Evolutionary conservation across 179 eudicot genomes (phyloP).

Genomic region (Sideroxylon spinosum): DNA sequence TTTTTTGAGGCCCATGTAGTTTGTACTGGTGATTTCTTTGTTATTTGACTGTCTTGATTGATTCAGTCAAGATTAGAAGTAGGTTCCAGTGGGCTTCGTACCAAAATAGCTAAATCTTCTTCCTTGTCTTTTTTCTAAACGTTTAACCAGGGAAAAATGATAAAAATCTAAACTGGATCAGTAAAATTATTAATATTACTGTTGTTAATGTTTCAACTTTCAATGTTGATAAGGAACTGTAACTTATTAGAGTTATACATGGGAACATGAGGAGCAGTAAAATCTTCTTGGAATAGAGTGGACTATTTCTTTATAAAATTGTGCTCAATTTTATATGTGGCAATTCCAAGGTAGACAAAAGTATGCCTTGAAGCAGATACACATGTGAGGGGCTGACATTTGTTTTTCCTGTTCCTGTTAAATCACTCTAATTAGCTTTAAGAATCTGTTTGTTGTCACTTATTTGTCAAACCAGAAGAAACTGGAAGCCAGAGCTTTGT

Average conservation of each 20-base stretch:
- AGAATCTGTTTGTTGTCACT: neutral
- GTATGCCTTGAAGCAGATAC: neutral
- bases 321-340: no score
- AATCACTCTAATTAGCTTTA: neutral
- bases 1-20: no score
- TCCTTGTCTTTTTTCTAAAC: neutral
- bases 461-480: neutral
- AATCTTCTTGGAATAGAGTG: neutral
- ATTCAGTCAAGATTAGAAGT: neutral
- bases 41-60: neutral
- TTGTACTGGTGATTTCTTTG: neutral
- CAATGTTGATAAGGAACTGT: neutral
- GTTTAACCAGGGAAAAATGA: neutral
- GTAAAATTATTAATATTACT: neutral
- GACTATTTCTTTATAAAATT: no score
- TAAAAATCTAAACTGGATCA: neutral
- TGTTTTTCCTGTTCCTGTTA: neutral
- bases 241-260: neutral
- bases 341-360: conserved; percentile 1
- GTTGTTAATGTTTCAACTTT: neutral
- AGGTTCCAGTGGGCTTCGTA: neutral
- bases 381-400: neutral
- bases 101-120: neutral
- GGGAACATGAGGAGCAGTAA: conserved; percentile 7
- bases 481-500: neutral